These are phyloP conservation scores for Arctium lappa DNA, from an alignment of 129 eudicot genomes.

Conservation along the genomic window DNA sequence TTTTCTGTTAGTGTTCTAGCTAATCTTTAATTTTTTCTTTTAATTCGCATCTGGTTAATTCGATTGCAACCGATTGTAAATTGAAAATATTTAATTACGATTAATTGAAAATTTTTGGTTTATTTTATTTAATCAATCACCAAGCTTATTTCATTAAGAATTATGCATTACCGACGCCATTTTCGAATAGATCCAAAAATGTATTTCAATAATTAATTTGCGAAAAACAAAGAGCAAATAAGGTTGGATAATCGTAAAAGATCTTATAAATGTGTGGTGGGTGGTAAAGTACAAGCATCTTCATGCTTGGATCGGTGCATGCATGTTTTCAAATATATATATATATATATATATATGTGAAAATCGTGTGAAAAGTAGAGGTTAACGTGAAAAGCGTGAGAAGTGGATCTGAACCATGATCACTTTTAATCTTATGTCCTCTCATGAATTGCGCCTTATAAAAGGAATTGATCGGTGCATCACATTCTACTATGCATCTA, in stretches of 20 bases:
- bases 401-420: too few species aligned
- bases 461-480: too few species aligned
- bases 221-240: neutral
- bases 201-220: neutral
- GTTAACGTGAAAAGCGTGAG: too few species aligned
- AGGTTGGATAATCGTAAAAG: neutral
- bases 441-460: too few species aligned
- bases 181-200: neutral
- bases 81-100: neutral
- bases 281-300: slow-evolving; percentile 8
- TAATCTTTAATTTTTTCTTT: neutral
- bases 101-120: neutral
- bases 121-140: neutral
- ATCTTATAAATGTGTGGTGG: slow-evolving; percentile 12
- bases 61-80: neutral
- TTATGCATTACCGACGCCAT: slow-evolving; percentile 3
- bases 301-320: neutral
- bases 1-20: neutral
- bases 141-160: neutral
- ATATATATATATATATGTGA: too few species aligned
- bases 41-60: neutral
- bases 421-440: too few species aligned
- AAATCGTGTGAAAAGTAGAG: too few species aligned
- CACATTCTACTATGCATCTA: too few species aligned
- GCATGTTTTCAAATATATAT: neutral